phyloP scores from a whole-genome alignment of 441 rosid species.

The Sinapis alba region DNA sequence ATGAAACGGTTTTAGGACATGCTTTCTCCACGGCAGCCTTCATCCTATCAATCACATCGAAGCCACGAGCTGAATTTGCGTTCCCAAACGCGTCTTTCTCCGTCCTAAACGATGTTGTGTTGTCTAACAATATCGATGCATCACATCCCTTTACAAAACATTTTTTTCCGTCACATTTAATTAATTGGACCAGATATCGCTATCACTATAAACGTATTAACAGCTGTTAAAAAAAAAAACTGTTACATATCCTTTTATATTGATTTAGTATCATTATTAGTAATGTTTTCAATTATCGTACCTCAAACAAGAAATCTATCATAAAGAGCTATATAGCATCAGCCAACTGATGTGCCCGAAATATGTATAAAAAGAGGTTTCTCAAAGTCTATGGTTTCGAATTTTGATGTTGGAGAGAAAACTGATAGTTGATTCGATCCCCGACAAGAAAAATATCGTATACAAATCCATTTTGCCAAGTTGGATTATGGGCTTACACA shows the following conservation, averaged over 20 bases:
- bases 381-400: neutral
- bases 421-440: neutral
- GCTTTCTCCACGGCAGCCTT: constrained; percentile 49
- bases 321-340: neutral
- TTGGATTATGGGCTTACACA: too few relatives aligned
- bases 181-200: neutral
- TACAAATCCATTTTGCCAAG: too few relatives aligned
- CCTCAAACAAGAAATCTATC: neutral
- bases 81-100: constrained; percentile 50
- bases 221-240: neutral
- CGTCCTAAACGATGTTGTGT: constrained; percentile 47
- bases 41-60: constrained; percentile 47
- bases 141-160: constrained; percentile 60
- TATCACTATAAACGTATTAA: neutral
- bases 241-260: neutral
- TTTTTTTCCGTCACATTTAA: neutral
- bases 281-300: neutral
- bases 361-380: neutral
- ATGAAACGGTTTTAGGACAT: constrained; percentile 50
- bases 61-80: constrained; percentile 35
- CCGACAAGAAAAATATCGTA: too few relatives aligned
- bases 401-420: neutral
- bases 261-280: neutral
- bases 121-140: constrained; percentile 66
- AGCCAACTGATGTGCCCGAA: neutral